These are phyloP conservation scores for Agrostemma githago DNA, from an alignment of 148 eudicot genomes.

Conservation along the genomic window DNA sequence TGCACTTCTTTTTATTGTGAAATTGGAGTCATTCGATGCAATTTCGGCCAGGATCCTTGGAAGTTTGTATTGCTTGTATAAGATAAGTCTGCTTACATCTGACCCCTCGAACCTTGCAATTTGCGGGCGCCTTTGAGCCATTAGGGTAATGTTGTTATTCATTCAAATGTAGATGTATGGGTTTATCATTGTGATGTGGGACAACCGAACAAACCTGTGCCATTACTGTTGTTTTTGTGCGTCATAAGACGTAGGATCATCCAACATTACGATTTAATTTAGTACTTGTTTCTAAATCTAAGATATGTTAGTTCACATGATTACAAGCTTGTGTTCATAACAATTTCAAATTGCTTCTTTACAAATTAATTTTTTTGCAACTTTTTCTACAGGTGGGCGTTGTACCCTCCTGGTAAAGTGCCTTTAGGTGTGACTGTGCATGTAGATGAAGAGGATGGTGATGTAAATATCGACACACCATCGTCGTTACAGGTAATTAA, in stretches of 20 bases:
- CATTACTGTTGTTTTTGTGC: background rate
- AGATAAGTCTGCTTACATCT: too few species aligned
- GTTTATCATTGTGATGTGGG: background rate
- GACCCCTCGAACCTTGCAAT: too few species aligned
- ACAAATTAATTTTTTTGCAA: conserved; percentile 10
- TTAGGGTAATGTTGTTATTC: too few species aligned
- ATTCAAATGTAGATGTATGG: background rate
- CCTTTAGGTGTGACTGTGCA: conserved; percentile 96
- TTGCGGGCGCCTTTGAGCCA: background rate
- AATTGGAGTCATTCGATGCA: too few species aligned
- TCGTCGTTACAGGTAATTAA: conserved; percentile 80
- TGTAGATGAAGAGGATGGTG: conserved; percentile 96
- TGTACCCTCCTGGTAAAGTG: conserved; percentile 99
- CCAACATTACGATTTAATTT: background rate
- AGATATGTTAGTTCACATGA: background rate
- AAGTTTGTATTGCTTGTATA: too few species aligned
- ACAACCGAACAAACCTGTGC: background rate
- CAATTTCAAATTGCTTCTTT: background rate
- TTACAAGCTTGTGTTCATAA: background rate
- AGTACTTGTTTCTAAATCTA: background rate
- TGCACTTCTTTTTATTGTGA: too few species aligned
- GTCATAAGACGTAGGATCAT: background rate
- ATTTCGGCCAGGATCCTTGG: too few species aligned
- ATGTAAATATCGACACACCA: conserved; percentile 85
- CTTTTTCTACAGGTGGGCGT: conserved; percentile 71